These are phyloP conservation scores for Asparagopsis taxiformis DNA, from an alignment of 31 red algal species.

Conservation along the genomic window DNA sequence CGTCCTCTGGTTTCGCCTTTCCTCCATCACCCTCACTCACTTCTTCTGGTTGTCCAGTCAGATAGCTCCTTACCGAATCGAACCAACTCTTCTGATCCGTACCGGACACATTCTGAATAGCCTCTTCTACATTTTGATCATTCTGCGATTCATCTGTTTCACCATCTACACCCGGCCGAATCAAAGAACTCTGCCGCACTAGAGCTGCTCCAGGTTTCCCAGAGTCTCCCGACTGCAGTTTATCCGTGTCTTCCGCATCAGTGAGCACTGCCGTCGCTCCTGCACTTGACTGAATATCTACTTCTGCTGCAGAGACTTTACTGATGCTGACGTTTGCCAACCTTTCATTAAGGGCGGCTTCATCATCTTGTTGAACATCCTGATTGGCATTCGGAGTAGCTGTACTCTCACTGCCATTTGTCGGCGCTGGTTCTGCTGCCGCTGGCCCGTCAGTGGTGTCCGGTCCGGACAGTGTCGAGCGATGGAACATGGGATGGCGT, in stretches of 20 bases:
- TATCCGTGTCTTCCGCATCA: background rate
- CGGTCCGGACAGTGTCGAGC: conserved; percentile 14
- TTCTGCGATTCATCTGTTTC: background rate
- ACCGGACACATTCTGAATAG: conserved; percentile 28
- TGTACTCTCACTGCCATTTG: background rate
- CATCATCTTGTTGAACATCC: background rate
- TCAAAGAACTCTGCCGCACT: conserved; percentile 48
- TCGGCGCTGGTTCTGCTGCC: background rate
- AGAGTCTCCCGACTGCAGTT: conserved; percentile 4
- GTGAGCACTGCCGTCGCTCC: too few species aligned
- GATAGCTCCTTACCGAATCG: conserved; percentile 13
- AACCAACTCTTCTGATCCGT: conserved; percentile 64
- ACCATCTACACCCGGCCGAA: conserved; percentile 1
- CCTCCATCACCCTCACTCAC: too few species aligned
- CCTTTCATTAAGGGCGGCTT: background rate
- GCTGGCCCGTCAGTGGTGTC: background rate
- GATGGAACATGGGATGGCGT: conserved; percentile 68
- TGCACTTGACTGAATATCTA: too few species aligned
- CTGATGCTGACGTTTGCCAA: too few species aligned
- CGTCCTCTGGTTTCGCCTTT: too few species aligned
- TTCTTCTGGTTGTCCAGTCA: conserved; percentile 13
- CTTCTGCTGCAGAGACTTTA: too few species aligned
- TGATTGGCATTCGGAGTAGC: background rate
- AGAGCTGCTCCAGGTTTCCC: conserved; percentile 26
- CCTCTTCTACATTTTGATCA: conserved; percentile 44